Base-by-base conservation (phyloP, 352 stramenopile species). In the Globisporangium acanthophoron region DNA sequence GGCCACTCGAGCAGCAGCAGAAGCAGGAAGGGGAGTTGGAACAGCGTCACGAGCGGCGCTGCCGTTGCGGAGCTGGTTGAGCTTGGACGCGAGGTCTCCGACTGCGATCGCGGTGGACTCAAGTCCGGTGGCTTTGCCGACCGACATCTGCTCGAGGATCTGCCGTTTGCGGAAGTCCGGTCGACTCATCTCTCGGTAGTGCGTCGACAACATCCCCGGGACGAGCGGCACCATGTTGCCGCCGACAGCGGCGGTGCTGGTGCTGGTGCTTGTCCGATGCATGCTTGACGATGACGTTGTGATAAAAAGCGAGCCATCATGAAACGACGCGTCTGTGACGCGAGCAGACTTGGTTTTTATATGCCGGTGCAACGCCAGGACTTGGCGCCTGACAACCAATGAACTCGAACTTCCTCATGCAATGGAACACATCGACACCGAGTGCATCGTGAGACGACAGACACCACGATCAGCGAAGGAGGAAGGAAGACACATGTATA, bases 131-230 rank as follows among this genome's bases (percentile, higher is more conserved):
- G 52, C 56, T 64, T 86, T 83, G 46, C 80, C 80, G 2, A 77
- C 35, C 8, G 64, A 65, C 78, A 91, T 88, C 40, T 77, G 73
- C 61, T 87, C 67, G n/a, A 91, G 63, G 4, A 86, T 54, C 46
- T 91, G 78, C 18, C 71, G 69, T 35, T 78, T 77, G 52, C 76
- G 77, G 59, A 88, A 91, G 70, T 86, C 55, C 31, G 64, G 48
- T 43, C 72, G 74, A 50, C 48, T 54, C 53, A 70, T 73, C 54
- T 83, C 70, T 4, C 76, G 69, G 24, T 74, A 66, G 40, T 88
- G 70, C 2, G 66, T 78, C 3, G 77, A 90, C 20, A 79, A 47
- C 56, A 87, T 71, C 0, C 79, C 81, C 9, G 79, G 79, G 27
- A 91, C 71, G 47, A 88, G 59, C 31, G 78, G 73, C 45, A 76